A percentile compares a stretch with the other conserved stretches of the same genome.
Evolutionary conservation across 176 grass and related monocot species (phyloP).

Genomic region (Cenchrus americanus): DNA sequence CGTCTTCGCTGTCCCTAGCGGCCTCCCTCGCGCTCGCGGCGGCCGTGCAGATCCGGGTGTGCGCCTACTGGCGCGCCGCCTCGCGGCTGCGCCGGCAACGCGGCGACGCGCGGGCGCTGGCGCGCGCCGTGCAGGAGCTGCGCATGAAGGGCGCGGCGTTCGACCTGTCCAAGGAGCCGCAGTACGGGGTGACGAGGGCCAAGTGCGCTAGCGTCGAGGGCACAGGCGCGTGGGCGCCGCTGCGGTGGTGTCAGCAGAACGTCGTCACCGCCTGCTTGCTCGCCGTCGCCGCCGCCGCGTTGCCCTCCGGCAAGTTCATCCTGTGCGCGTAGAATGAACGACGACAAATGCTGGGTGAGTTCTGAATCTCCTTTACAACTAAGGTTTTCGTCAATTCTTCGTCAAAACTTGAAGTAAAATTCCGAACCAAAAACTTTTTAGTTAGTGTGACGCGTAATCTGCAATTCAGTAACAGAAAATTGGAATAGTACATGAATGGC

Average conservation of each 20-base stretch:
- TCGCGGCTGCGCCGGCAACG: slow-evolving; percentile 61
- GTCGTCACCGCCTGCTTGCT: slow-evolving; percentile 70
- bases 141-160: slow-evolving; percentile 74
- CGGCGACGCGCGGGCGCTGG: slow-evolving; percentile 66
- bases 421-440: not conserved
- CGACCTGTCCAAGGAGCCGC: slow-evolving; percentile 90
- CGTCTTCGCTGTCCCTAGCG: slow-evolving; percentile 55
- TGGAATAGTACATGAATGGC: not conserved
- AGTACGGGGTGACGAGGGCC: slow-evolving; percentile 60
- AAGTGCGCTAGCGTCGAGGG: slow-evolving; percentile 87
- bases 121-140: slow-evolving; percentile 76
- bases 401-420: not conserved
- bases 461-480: not conserved
- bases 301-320: slow-evolving; percentile 65
- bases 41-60: slow-evolving; percentile 65
- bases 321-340: slow-evolving; percentile 55
- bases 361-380: not conserved
- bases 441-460: slow-evolving; percentile 1
- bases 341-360: not conserved
- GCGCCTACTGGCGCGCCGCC: slow-evolving; percentile 67
- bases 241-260: slow-evolving; percentile 74
- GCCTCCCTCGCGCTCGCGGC: slow-evolving; percentile 74
- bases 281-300: slow-evolving; percentile 53
- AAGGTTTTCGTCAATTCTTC: not conserved
- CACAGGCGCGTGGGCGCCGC: slow-evolving; percentile 49